Base-by-base conservation (phyloP, 306 rosid genomes). In the Biancaea sappan region DNA sequence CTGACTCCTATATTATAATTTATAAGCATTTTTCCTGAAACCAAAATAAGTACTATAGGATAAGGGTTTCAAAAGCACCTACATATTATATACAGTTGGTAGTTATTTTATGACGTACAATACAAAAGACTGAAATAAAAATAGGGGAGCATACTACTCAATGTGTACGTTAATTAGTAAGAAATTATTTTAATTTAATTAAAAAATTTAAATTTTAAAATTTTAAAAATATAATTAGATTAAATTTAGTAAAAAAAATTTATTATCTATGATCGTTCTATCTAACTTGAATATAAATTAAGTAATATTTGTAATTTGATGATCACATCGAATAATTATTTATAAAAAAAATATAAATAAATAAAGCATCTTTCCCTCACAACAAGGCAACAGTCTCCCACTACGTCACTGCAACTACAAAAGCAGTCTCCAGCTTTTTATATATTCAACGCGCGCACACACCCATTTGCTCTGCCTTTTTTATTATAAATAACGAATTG, bases 361-460 rank as follows among this genome's bases (percentile, higher is more conserved):
- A 71, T 58, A 61, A 44, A 69, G 40, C 77, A 66, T 37, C 77
- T 74, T 77, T 71, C 85, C 85, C 85, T 54, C 72, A 16, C 78
- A 80, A 74, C 83, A 53, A 43, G 83, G 83, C 72, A 66, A 43
- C 78, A 29, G 60, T 19, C 57, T 77, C 71, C 77, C 89, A 77
- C 72, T 68, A 14, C 6, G 28, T 3, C 3, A 22, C 50, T 15
- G 58, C 46, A 51, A 2, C 48, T 35, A 34, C 21, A 25, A 56
- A 56, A 57, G 52, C 52, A 15, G 18, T 37, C 35, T 15, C 5
- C 12, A 0, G 15, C 9, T 57, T 25, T 28, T 65, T 19, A 6
- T n/a, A 51, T 6, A 15, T 46, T 21, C 50, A 64, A 29, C 73
- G n/a, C 73, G 24, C 51, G 31, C 31, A 9, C 61, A 31, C 57